Conservation (phyloP, 108 stramenopile species). For the Cyclotella distinguenda region DNA sequence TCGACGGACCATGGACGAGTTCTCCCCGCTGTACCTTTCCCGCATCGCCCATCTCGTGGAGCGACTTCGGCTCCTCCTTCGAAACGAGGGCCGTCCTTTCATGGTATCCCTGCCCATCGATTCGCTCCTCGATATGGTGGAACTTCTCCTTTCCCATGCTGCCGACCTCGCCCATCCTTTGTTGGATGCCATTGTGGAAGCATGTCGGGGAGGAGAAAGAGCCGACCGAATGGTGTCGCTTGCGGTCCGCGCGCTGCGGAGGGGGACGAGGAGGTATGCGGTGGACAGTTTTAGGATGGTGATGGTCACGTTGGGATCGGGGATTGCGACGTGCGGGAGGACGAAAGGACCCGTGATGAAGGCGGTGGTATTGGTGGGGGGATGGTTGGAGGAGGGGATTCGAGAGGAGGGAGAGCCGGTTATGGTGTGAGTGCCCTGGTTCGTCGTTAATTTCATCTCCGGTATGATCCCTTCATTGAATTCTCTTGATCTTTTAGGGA, state of each 20-base stretch:
- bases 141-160: conserved; percentile 33
- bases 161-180: conserved; percentile 34
- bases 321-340: conserved; percentile 26
- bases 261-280: conserved; percentile 1
- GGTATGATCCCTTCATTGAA: neutral
- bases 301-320: conserved; percentile 31
- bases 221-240: conserved; percentile 29
- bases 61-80: too few species aligned
- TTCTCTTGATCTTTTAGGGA: conserved; percentile 8
- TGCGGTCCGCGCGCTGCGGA: conserved; percentile 22
- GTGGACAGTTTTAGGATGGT: conserved; percentile 18
- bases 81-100: too few species aligned
- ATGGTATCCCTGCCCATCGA: too few species aligned
- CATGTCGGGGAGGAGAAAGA: conserved; percentile 33
- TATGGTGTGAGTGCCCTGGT: conserved; percentile 30
- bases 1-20: too few species aligned
- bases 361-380: conserved; percentile 39
- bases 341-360: conserved; percentile 25
- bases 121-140: too few species aligned
- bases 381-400: conserved; percentile 45
- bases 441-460: neutral
- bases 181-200: conserved; percentile 27
- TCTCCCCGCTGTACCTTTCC: too few species aligned
- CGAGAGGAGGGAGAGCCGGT: conserved; percentile 14
- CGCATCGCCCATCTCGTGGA: too few species aligned